These are phyloP conservation scores for Gynochthodes officinalis DNA, from an alignment of 257 asterid genomes.

Conservation along the genomic window DNA sequence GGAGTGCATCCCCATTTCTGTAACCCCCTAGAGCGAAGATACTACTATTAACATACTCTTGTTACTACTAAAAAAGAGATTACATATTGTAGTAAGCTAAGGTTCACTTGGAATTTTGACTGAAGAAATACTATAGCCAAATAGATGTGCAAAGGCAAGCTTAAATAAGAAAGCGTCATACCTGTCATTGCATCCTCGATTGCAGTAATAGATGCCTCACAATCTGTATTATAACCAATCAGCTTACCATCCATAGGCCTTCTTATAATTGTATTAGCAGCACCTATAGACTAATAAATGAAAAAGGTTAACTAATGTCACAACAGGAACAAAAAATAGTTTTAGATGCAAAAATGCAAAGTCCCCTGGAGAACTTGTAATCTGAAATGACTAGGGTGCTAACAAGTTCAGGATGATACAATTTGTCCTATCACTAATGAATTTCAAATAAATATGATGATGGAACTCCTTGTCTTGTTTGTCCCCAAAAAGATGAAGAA, in stretches of 20 bases:
- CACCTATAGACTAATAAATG: conserved; percentile 53
- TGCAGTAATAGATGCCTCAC: conserved; percentile 67
- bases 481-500: not conserved
- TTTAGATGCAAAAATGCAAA: not conserved
- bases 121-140: not conserved
- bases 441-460: not conserved
- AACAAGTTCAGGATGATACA: not conserved
- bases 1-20: conserved; percentile 26
- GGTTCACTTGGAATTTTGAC: not conserved
- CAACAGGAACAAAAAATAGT: not conserved
- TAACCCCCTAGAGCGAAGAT: conserved; percentile 23
- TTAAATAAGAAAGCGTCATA: conserved; percentile 18
- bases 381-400: not conserved
- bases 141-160: not conserved
- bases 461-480: not conserved
- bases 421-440: too few relatives aligned
- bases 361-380: not conserved
- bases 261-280: conserved; percentile 58
- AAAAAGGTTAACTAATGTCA: not conserved
- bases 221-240: conserved; percentile 65
- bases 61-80: not conserved
- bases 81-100: not conserved
- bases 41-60: not conserved
- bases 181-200: conserved; percentile 63
- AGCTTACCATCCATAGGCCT: conserved; percentile 57